Conservation (phyloP, 2,329 filamentous ascomycete species). For the Diaporthe humulicola region DNA sequence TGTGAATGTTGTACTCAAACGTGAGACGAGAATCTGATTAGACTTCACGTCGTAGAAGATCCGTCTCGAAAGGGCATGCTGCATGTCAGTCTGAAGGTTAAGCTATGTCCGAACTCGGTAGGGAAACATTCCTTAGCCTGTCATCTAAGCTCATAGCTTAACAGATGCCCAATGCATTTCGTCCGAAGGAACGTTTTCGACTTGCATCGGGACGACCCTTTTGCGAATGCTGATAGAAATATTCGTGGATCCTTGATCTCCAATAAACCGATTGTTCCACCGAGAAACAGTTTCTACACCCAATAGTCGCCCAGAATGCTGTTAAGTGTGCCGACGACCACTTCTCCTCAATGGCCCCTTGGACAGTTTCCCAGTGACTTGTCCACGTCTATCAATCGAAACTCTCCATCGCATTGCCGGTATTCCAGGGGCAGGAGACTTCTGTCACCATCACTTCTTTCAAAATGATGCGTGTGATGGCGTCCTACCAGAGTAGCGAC, state of each 20-base stretch:
- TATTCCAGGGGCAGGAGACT: no score
- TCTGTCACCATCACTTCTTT: neutral
- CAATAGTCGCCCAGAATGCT: neutral
- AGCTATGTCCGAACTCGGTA: neutral
- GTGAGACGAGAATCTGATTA: neutral
- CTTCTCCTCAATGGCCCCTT: neutral
- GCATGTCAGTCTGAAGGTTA: neutral
- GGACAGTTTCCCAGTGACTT: neutral
- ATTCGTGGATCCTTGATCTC: no score
- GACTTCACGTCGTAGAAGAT: neutral
- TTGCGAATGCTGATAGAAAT: neutral
- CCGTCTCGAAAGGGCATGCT: neutral
- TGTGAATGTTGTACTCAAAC: no score
- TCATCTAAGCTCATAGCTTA: neutral
- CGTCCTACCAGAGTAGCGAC: neutral
- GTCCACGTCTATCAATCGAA: neutral
- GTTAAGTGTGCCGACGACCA: no score
- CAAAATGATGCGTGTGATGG: neutral
- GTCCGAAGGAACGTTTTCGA: neutral
- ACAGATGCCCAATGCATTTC: constrained; percentile 8
- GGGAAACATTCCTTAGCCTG: neutral
- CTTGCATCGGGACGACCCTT: neutral
- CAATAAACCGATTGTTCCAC: neutral
- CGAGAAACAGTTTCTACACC: neutral
- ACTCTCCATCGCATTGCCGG: neutral